Percentiles rank a stretch among this genome's conserved stretches.
Evolutionary conservation across 495 filamentous ascomycete species (phyloP).

Genomic region (Xylaria flabelliformis): DNA sequence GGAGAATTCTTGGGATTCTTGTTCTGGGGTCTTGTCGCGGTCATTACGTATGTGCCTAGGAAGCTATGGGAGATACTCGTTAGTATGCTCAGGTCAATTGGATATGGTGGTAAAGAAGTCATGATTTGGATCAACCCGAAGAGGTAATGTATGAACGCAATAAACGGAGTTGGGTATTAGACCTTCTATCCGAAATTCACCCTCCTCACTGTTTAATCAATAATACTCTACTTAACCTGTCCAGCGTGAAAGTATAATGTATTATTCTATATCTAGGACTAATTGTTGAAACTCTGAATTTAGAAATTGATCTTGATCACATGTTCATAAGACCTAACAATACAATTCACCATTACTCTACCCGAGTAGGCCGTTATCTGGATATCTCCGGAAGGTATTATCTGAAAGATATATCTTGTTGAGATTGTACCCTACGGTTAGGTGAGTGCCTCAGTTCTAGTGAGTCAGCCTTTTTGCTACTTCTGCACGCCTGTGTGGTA

Average conservation of each 20-base stretch:
- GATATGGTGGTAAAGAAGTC: not conserved
- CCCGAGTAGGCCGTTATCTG: not conserved
- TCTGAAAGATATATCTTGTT: not conserved
- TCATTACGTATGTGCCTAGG: not conserved
- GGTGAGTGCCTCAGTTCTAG: not conserved
- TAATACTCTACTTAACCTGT: not conserved
- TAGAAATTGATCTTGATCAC: not conserved
- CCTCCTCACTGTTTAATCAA: not conserved
- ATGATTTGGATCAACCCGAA: slow-evolving; percentile 16
- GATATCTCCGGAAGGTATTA: not conserved
- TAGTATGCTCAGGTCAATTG: not conserved
- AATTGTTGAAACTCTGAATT: not conserved
- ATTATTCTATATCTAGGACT: not conserved
- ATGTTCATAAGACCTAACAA: too few relatives aligned
- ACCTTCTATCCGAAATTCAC: not conserved
- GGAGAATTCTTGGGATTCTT: not conserved
- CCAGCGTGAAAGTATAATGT: not conserved
- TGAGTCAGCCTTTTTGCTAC: not conserved
- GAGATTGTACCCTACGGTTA: not conserved
- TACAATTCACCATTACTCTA: not conserved
- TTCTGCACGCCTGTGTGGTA: not conserved
- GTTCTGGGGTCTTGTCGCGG: not conserved
- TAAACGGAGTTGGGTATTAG: not conserved
- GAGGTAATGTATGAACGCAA: not conserved
- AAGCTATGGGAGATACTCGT: slow-evolving; percentile 8